Base-by-base conservation (phyloP, 2,329 filamentous ascomycete genomes). In the Trichoderma lentiforme region DNA sequence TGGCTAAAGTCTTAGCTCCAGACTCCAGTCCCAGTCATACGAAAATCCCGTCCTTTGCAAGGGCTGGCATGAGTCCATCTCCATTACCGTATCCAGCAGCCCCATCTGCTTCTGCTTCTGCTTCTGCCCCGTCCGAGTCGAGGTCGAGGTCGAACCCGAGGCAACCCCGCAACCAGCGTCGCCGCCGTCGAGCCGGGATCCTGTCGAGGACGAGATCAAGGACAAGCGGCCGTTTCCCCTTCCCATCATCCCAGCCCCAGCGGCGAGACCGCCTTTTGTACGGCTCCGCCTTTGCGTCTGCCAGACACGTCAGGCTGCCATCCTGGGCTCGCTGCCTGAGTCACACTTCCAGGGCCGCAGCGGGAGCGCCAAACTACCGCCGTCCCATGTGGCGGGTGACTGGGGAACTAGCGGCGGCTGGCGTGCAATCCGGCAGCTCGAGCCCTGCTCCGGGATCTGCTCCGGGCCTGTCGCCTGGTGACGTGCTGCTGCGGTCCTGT, bases 221-320 rank as follows among this genome's bases (percentile, higher is more conserved):
- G 15, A 39, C 36, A 39, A 18, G 15, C 36, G 36, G 36, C 36
- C 36, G 36, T 3, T 39, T 39, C 15, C 36, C 36, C 15, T 18
- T 39, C 15, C 36, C 36, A 15, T 39, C 12, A 15, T 14, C 36
- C 36, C 36, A 18, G 15, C 36, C 39, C 14, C n/a, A 28, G 24
- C 43, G n/a, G 12, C n/a, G 43, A 66, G 21, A 66, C 43, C 47
- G n/a, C 28, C 28, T 36, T 28, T 56, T 36, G 43, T 21, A 21
- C 39, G 15, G n/a, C 39, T 60, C 24, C 24, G 36, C 47, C 47
- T 12, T 69, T 70, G 66, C 66, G 66, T 70, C 57, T 62, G 39
- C 56, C 9, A 11, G 28, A 71, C 62, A 71, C 69, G 69, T 71
- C 69, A 71, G 69, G 60, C 26, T 65, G 24, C 60, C 61, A 58